phyloP scores from a whole-genome alignment of 139 green algal species.

The Tetraselmis striata region DNA sequence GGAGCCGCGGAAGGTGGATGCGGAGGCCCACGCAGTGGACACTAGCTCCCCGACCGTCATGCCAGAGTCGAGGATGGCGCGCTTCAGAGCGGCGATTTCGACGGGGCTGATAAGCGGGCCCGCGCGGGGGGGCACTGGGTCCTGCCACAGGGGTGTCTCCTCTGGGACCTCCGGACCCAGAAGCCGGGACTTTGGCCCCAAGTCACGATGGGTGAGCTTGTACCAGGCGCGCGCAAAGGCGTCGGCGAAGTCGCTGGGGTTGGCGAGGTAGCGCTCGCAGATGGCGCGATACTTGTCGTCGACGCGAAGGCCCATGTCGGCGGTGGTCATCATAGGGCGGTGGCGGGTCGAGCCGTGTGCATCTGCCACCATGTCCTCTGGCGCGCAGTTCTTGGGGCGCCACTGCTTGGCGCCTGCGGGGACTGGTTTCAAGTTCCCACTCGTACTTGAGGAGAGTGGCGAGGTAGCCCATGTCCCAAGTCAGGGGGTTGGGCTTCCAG shows the following conservation, averaged over 20 bases:
- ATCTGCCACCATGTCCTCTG: background rate
- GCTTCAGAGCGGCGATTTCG: background rate
- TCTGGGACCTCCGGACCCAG: conserved; percentile 10
- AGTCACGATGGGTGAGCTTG: conserved; percentile 22
- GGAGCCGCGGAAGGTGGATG: conserved; percentile 6
- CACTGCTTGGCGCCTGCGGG: background rate
- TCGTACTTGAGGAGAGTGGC: conserved; percentile 26
- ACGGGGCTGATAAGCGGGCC: background rate
- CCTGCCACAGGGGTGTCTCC: conserved; percentile 26
- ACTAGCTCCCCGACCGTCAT: background rate
- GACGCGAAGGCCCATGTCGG: conserved; percentile 28
- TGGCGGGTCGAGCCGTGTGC: conserved; percentile 1
- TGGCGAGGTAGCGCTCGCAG: conserved; percentile 12
- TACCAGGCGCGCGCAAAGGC: conserved; percentile 24
- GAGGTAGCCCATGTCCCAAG: conserved; percentile 36
- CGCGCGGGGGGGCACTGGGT: conserved; percentile 9
- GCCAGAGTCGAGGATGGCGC: background rate
- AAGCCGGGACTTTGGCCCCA: conserved; percentile 17
- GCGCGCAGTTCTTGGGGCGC: background rate
- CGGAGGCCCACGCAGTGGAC: conserved; percentile 1
- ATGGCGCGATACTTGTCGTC: conserved; percentile 24
- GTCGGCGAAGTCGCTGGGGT: conserved; percentile 9
- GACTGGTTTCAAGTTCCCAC: conserved; percentile 16
- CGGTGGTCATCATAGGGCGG: conserved; percentile 32
- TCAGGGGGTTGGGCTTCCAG: conserved; percentile 25